Evolutionary conservation across 2,329 filamentous ascomycete species (phyloP).

Genomic region (Fusarium buharicum): DNA sequence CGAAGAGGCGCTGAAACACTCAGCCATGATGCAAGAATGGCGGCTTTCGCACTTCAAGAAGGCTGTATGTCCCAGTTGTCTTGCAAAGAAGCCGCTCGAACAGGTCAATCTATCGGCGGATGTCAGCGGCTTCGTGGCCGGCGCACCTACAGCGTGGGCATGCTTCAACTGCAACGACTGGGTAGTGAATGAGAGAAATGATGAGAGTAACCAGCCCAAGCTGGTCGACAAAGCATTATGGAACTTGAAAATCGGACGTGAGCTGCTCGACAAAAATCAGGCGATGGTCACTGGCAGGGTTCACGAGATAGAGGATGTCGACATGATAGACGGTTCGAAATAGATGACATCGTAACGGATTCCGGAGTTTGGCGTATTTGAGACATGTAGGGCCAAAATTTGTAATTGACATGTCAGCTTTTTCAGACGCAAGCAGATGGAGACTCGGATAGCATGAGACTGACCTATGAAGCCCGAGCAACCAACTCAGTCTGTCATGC

Average conservation of each 20-base stretch:
- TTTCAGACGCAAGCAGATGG: conserved; percentile 5
- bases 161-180: conserved; percentile 51
- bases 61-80: conserved; percentile 49
- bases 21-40: conserved; percentile 45
- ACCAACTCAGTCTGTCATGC: conserved; percentile 7
- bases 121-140: conserved; percentile 18
- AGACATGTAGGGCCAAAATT: conserved; percentile 13
- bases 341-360: neutral
- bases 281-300: conserved; percentile 1
- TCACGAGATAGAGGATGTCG: conserved; percentile 10
- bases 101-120: conserved; percentile 35
- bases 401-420: conserved; percentile 22
- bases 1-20: conserved; percentile 37
- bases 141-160: conserved; percentile 41
- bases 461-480: conserved; percentile 4
- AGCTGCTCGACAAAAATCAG: conserved; percentile 11
- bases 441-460: conserved; percentile 5
- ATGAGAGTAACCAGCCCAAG: conserved; percentile 21
- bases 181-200: conserved; percentile 45
- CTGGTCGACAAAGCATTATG: conserved; percentile 38
- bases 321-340: conserved; percentile 6
- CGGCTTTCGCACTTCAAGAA: conserved; percentile 37
- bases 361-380: conserved; percentile 25
- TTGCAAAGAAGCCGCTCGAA: conserved; percentile 20
- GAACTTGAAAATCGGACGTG: conserved; percentile 11